Percentiles rank a stretch among this genome's conserved stretches.
Evolutionary conservation across 208 protist species (phyloP).

Genomic region (Trypanosoma rangeli): DNA sequence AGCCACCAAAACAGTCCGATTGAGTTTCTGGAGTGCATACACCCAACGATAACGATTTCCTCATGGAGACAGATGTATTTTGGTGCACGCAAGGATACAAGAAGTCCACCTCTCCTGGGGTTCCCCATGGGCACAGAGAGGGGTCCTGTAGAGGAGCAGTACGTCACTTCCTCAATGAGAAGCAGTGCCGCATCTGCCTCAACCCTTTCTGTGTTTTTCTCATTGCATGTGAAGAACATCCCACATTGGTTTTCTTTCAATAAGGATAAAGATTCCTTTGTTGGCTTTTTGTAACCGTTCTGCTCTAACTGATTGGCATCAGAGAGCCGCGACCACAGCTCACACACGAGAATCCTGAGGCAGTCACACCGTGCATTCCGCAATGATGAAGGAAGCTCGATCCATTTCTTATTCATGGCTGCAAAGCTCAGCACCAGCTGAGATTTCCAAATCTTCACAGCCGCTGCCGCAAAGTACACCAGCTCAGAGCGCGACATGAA

Average conservation of each 20-base stretch:
- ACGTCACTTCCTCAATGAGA: constrained; percentile 19
- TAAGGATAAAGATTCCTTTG: background rate
- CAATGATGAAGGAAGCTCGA: constrained; percentile 6
- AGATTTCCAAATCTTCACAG: constrained; percentile 19
- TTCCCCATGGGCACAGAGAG: background rate
- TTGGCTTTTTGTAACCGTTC: background rate
- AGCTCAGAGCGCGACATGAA: constrained; percentile 1
- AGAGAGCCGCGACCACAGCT: background rate
- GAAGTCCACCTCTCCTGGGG: background rate
- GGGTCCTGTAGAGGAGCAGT: constrained; percentile 11
- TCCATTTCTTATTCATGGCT: constrained; percentile 13
- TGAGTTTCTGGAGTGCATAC: background rate
- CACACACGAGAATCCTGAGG: background rate
- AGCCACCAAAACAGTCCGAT: constrained; percentile 23
- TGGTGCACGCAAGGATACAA: constrained; percentile 6
- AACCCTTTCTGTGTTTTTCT: background rate
- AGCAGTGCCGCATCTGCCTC: background rate
- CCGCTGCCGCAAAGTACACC: constrained; percentile 19
- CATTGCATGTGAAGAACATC: too few relatives aligned
- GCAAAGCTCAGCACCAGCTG: background rate
- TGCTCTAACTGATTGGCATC: background rate
- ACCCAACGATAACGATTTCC: constrained; percentile 18
- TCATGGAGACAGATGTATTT: background rate
- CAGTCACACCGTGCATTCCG: constrained; percentile 14
- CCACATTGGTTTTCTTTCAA: background rate